Percentiles rank a stretch among this genome's conserved stretches.
Conservation (phyloP, 192 early-diverging fungal genomes). For the Cladochytrium replicatum region DNA sequence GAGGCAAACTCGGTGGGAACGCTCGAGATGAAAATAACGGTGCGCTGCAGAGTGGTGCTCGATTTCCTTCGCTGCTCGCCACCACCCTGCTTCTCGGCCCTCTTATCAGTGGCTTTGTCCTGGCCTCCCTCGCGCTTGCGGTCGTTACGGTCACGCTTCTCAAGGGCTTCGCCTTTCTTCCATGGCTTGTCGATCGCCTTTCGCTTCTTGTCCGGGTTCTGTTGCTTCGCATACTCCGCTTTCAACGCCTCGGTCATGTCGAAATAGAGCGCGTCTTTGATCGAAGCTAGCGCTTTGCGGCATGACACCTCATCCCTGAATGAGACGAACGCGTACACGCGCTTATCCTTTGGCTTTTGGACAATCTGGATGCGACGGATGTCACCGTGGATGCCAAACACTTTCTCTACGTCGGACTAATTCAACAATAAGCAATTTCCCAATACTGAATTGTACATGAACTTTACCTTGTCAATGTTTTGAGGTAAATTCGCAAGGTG, state of each 20-base stretch:
- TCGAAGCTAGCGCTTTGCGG: conserved; percentile 7
- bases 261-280: conserved; percentile 18
- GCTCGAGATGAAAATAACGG: neutral
- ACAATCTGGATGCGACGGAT: conserved; percentile 33
- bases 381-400: conserved; percentile 19
- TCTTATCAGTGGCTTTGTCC: neutral
- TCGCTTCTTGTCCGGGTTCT: conserved; percentile 10
- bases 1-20: conserved; percentile 2
- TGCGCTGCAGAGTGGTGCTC: too few relatives aligned
- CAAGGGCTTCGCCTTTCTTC: conserved; percentile 16
- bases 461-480: conserved; percentile 22
- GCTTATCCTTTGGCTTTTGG: conserved; percentile 27
- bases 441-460: neutral
- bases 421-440: conserved; percentile 4
- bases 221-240: conserved; percentile 24
- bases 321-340: conserved; percentile 31
- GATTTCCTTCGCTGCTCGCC: too few relatives aligned
- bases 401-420: conserved; percentile 25
- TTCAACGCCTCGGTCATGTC: conserved; percentile 29
- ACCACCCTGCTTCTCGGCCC: conserved; percentile 5
- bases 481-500: conserved; percentile 28
- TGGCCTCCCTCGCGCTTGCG: neutral
- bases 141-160: neutral
- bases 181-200: conserved; percentile 1
- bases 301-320: conserved; percentile 19